phyloP scores from a whole-genome alignment of 2,329 filamentous ascomycete species.

The Chaetothyriales sp. region DNA sequence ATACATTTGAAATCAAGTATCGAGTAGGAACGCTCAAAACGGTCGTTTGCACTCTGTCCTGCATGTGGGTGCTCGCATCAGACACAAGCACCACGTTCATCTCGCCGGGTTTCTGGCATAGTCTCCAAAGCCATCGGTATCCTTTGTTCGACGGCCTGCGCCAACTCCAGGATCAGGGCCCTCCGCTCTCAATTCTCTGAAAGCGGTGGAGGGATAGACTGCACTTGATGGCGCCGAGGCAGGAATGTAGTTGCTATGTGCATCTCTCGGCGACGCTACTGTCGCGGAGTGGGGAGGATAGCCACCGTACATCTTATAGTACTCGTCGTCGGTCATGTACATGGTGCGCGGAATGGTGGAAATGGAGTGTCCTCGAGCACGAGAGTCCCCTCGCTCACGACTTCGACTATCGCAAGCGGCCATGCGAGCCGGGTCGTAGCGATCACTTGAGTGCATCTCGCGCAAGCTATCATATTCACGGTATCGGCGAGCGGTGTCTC shows the following conservation, averaged over 20 bases:
- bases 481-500: constrained; percentile 6
- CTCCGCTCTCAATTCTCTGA: constrained; percentile 6
- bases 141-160: neutral
- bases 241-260: constrained; percentile 5
- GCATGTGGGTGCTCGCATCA: too few species aligned
- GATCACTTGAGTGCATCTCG: constrained; percentile 12
- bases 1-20: neutral
- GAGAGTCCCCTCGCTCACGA: constrained; percentile 8
- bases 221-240: constrained; percentile 6
- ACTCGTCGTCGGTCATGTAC: constrained; percentile 10
- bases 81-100: neutral
- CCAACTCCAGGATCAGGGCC: neutral
- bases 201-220: constrained; percentile 11
- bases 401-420: constrained; percentile 12
- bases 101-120: neutral
- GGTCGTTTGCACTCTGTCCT: too few species aligned
- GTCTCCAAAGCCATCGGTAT: neutral
- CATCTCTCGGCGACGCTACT: neutral
- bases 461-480: constrained; percentile 12
- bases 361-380: constrained; percentile 9
- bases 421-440: constrained; percentile 15
- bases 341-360: constrained; percentile 1
- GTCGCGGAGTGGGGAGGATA: neutral
- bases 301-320: constrained; percentile 5
- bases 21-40: neutral